Evolutionary conservation across 2,329 filamentous ascomycete species (phyloP), one percentile per base, ranked within the genome.

Genomic region (Aspergillus sp.): DNA sequence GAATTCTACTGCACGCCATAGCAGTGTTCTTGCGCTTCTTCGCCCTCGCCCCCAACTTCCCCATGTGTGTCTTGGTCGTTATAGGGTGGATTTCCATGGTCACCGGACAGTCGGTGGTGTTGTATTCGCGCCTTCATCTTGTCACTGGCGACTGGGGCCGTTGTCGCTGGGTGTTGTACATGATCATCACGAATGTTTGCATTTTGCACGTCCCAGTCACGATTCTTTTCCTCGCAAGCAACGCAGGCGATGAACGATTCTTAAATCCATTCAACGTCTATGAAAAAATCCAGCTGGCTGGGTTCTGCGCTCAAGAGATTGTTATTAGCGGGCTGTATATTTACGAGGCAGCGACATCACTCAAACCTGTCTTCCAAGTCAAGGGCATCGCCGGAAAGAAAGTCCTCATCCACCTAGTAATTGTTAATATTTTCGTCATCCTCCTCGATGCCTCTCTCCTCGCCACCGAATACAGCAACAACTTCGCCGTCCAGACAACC

Each of bases 101-200:
- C 1, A 79, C 77, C 7, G 79, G 78, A 2, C 77, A 81, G 55
- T 75, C 74, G 0, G 57, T 81, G 11, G 79, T 83, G 2, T 65
- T 83, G 1, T 82, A 77, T 66, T 82, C 78, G 0, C 71, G 79
- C 5, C 68, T 83, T 4, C 78, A 82, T 50, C 64, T 83, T 7
- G 68, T 83, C 9, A 61, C 77, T 1, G 71, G 70, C 35, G 74
- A 77, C 27, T 60, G 63, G 2, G 60, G 57, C 0, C 54, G 74
- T 2, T 58, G 81, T 2, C 69, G 67, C 11, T 62, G 66, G 33
- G 71, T 78, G 0, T 68, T 79, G 2, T 67, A 58, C 31, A 81
- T 83, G 76, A 82, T 83, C 47, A 70, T 81, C 40, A 54, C 71
- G 52, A 71, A 82, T 51, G 73, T 67, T 7, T 50, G 79, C 35